Base-by-base conservation (phyloP, 2,329 filamentous ascomycete species). In the Albophoma yamanashiensis region DNA sequence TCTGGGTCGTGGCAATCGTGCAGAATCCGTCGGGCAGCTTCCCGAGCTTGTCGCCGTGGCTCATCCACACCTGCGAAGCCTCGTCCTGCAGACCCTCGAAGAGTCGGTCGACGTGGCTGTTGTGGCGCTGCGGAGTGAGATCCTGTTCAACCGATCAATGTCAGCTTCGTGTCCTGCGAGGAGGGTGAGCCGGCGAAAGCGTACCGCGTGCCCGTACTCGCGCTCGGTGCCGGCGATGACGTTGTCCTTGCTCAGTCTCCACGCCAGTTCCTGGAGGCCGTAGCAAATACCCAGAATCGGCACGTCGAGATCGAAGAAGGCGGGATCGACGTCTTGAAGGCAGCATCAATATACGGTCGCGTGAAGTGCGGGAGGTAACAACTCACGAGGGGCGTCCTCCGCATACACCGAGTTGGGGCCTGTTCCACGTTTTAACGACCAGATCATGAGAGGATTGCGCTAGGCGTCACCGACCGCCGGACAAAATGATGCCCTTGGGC, bases 1-100 rank as follows among this genome's bases (percentile, higher is more conserved):
- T 95, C 57, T 78, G 71, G 2, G 91, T 93, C 5, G 80, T 87
- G 57, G 89, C 92, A 67, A 96, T 84, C 20, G 81, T 85, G 62
- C 83, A 76, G 71, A 96, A 96, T 47, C 80, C 83, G 42, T 87
- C 78, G 11, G 92, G 92, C 45, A 96, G 79, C 59, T 82, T 77
- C 45, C 81, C 82, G 14, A 97, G 82, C 79, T 96, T 96, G 76
- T 97, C 92, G 61, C 86, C 87, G 72, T 97, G 93, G 65, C 84
- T 89, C 92, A 97, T 97, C 82, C 84, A 93, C 17, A 90, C 78
- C 68, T 50, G 38, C 7, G 9, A 22, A 6, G 14, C 12, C 58
- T 84, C 77, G 62, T 89, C 4, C 31, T 11, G 88, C 14, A 96
- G 70, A 20, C 86, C 90, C 36, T 84, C 80, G 73, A 97, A 97